Evolutionary conservation across 352 stramenopile genomes (phyloP).

Genomic region (Phytophthora crassamura): DNA sequence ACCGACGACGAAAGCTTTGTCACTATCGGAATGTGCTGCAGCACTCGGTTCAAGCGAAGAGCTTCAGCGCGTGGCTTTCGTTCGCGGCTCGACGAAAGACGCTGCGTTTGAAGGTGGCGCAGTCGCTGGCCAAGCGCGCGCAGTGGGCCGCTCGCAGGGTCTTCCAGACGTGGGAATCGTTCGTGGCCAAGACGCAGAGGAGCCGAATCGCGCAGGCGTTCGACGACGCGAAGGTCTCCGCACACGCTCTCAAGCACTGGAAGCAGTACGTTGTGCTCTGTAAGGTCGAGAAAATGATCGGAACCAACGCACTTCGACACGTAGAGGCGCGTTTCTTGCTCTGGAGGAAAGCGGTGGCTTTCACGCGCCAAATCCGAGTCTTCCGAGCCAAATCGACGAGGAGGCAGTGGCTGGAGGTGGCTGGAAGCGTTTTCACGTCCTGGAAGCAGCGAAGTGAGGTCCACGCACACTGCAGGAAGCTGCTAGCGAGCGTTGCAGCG

Average conservation of each 20-base stretch:
- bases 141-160: conserved; percentile 38
- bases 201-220: conserved; percentile 27
- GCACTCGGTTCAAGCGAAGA: conserved; percentile 42
- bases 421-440: conserved; percentile 26
- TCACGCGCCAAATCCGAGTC: conserved; percentile 26
- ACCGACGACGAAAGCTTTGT: conserved; percentile 32
- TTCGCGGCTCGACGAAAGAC: conserved; percentile 31
- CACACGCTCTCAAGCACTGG: conserved; percentile 39
- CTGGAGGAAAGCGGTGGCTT: conserved; percentile 48
- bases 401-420: conserved; percentile 9
- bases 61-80: conserved; percentile 43
- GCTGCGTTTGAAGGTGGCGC: conserved; percentile 29
- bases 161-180: conserved; percentile 41
- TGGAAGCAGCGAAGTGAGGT: conserved; percentile 48
- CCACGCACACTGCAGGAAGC: conserved; percentile 35
- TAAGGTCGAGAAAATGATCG: conserved; percentile 63
- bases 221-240: conserved; percentile 1
- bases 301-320: conserved; percentile 20
- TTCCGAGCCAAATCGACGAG: conserved; percentile 27
- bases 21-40: conserved; percentile 50
- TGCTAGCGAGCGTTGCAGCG: conserved; percentile 48
- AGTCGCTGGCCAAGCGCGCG: conserved; percentile 35
- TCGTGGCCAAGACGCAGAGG: conserved; percentile 19
- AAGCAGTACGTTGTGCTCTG: conserved; percentile 49
- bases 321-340: conserved; percentile 40